phyloP scores from a whole-genome alignment of 2,329 filamentous ascomycete species.

The Fusarium sp. region DNA sequence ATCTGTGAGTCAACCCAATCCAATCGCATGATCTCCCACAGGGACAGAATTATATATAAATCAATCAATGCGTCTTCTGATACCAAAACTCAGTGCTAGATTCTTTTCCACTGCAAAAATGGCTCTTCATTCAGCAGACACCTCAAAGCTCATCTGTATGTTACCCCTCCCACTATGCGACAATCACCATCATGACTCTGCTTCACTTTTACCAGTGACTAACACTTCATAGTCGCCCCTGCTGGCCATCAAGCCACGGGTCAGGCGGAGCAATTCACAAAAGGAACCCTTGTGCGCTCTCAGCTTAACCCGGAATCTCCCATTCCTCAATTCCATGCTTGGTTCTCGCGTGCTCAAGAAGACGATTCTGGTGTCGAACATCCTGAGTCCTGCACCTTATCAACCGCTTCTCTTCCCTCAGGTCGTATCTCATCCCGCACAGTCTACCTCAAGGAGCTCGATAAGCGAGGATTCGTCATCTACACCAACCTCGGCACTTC shows the following conservation, averaged over 20 bases:
- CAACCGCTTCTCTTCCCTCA: constrained; percentile 84
- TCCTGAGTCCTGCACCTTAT: constrained; percentile 88
- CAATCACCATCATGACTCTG: constrained; percentile 7
- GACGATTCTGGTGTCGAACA: constrained; percentile 68
- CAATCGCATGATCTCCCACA: constrained; percentile 25
- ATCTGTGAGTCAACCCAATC: constrained; percentile 21
- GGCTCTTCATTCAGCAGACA: constrained; percentile 57
- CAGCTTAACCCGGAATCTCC: constrained; percentile 74
- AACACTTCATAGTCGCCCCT: constrained; percentile 66
- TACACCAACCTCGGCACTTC: constrained; percentile 93
- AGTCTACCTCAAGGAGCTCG: constrained; percentile 96
- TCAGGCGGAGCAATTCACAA: constrained; percentile 81
- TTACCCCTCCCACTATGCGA: constrained; percentile 9
- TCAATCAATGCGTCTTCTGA: constrained; percentile 41
- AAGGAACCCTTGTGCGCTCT: constrained; percentile 66
- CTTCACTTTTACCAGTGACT: background rate
- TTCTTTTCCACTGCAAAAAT: constrained; percentile 51
- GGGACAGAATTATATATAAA: constrained; percentile 6
- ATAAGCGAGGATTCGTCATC: constrained; percentile 83
- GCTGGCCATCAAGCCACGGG: constrained; percentile 65
- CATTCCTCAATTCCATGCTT: constrained; percentile 85
- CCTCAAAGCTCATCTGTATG: constrained; percentile 63
- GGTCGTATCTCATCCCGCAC: constrained; percentile 86
- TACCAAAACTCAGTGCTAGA: constrained; percentile 22
- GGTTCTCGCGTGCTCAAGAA: constrained; percentile 81